Base-by-base conservation (phyloP, 129 eudicot genomes). In the Helichrysum umbraculigerum region DNA sequence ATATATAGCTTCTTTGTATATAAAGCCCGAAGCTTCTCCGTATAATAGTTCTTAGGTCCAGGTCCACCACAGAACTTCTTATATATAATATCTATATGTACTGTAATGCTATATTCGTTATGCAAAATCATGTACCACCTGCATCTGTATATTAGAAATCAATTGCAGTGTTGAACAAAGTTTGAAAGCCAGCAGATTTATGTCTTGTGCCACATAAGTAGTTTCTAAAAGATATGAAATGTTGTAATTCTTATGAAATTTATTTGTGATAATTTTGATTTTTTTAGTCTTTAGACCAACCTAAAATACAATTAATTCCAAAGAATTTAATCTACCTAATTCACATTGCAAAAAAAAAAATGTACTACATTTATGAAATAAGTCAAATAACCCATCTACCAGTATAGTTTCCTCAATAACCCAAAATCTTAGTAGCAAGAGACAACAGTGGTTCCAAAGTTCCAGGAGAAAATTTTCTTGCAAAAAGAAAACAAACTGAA, bases 381-480 rank as follows among this genome's bases (percentile, higher is more conserved):
- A 25, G 28, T 25, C 28, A 1, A 25, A 14, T 12, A 6, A 54
- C n/a, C 8, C 60, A 54, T 54, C 60, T 14, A 54, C 11, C 11
- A n/a, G 62, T 7, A 21, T 20, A 12, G 20, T 71, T 14, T 32
- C 41, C 72, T 79, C 75, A 92, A 82, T 67, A 86, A 33, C 96
- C 94, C 39, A 92, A 81, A 79, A 29, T 72, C 30, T 73, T 81
- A 6, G 89, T 88, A 59, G 96, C 92, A 35, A 86, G 44, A 16
- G 78, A 66, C 25, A 85, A 58, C 66, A 92, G 76, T 3, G 89
- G 85, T 69, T 90, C 80, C 86, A 92, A 86, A 51, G 89, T 70
- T 29, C 87, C 88, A 1, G 96, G 92, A 63, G 98, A 91, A 68
- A 90, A 90, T 70, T 92, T 92, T 75, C 96, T 84, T 3, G 90